These are phyloP conservation scores for Colletotrichum limetticola DNA, from an alignment of 2,329 filamentous ascomycete species.

Conservation along the genomic window DNA sequence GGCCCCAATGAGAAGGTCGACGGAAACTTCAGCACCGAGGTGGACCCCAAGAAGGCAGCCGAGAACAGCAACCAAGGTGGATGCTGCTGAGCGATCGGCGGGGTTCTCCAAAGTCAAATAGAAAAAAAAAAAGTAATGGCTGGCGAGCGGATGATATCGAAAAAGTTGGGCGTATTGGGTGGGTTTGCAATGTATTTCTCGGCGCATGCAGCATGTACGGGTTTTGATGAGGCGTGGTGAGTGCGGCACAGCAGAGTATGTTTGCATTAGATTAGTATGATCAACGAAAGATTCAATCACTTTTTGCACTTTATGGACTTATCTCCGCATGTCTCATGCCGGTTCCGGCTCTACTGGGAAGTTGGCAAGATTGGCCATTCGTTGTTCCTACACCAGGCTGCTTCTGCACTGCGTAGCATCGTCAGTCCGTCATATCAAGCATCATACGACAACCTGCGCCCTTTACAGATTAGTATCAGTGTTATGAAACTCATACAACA, in stretches of 20 bases:
- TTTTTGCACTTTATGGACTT: background rate
- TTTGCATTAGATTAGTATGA: constrained; percentile 8
- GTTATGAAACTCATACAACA: constrained; percentile 1
- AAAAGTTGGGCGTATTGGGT: constrained; percentile 21
- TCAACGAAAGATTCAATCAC: constrained; percentile 9
- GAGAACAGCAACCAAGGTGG: constrained; percentile 29
- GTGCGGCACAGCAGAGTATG: background rate
- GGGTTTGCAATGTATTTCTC: constrained; percentile 22
- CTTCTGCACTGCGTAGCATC: background rate
- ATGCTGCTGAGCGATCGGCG: constrained; percentile 23
- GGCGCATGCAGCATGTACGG: constrained; percentile 24
- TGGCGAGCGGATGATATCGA: constrained; percentile 12
- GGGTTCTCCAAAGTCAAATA: background rate
- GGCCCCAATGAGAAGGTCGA: constrained; percentile 70
- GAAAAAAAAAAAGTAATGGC: background rate
- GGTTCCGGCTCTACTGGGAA: background rate
- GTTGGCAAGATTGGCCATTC: background rate
- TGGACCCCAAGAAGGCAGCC: constrained; percentile 31
- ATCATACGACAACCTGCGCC: constrained; percentile 9
- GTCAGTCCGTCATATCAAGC: background rate
- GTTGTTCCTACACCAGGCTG: background rate
- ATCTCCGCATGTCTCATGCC: background rate
- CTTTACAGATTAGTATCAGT: background rate
- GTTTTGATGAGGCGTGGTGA: constrained; percentile 4
- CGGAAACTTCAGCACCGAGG: constrained; percentile 27